Base-by-base conservation (phyloP, 257 asterid genomes). In the Solanum sejunctum region DNA sequence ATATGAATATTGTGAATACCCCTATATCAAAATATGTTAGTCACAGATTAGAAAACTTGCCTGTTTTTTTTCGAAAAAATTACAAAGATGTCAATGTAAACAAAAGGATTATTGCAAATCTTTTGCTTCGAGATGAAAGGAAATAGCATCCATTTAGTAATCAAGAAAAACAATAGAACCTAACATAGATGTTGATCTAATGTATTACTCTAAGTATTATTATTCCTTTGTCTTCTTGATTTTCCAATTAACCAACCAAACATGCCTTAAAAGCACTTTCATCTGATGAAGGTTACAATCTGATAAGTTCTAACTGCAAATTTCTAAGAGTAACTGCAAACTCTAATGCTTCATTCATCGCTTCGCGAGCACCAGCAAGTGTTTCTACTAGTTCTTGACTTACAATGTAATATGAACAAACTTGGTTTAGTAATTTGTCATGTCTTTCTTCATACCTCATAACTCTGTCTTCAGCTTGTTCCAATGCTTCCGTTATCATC, bases 381-480 rank as follows among this genome's bases (percentile, higher is more conserved):
- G 93, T 91, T 15, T 92, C 92, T 39, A 88, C 86, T 77, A 88
- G 15, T 49, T 83, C 85, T 72, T 77, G 91, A 69, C 84, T 93
- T 1, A 89, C 69, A 63, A 91, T 11, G 85, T 89, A 91, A 84
- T 87, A 82, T 20, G 93, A 89, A 83, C 93, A 88, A 8, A 90
- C 84, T 55, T 90, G 89, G 20, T 54, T 57, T 20, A 93, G 90
- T 56, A 93, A 84, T 23, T 43, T 67, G 20, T 89, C 94, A 10
- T 91, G 93, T 58, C 95, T 87, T 73, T 92, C 91, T 84, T 91
- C 88, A 13, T 89, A 87, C 61, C 84, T 84, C 26, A 51, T 41
- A 0, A 79, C 82, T 70, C 87, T 86, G 39, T 61, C 84, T 43
- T 90, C 93, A 3, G 93, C 93, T 86, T 52, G 69, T 47, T 77